phyloP scores from a whole-genome alignment of 805 yeast genomes.

The Kluyveromyces wickerhamii region DNA sequence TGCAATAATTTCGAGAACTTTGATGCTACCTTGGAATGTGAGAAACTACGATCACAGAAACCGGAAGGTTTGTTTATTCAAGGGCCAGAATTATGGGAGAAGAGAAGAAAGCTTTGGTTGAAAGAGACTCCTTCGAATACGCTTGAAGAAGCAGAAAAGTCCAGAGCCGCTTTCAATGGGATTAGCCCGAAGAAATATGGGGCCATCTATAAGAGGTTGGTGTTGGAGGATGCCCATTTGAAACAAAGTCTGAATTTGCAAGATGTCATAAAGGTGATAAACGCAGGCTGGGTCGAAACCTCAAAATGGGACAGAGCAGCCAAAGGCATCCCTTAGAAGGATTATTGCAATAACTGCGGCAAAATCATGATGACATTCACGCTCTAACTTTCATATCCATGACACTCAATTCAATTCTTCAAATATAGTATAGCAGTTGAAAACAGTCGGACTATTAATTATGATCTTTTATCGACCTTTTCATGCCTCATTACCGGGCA shows the following conservation, averaged over 20 bases:
- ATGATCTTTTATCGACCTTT: too few species aligned
- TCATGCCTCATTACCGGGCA: too few species aligned
- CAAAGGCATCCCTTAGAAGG: slow-evolving; percentile 29
- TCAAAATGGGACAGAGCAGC: slow-evolving; percentile 62
- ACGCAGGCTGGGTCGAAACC: slow-evolving; percentile 78
- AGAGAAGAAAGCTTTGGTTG: slow-evolving; percentile 63
- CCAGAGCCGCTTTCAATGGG: slow-evolving; percentile 20
- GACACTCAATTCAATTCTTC: too few species aligned
- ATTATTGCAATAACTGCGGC: too few species aligned
- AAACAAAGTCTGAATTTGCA: slow-evolving; percentile 63
- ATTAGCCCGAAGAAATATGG: slow-evolving; percentile 46
- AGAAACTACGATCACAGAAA: slow-evolving; percentile 21
- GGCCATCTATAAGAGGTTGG: slow-evolving; percentile 59
- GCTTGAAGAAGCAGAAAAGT: slow-evolving; percentile 12
- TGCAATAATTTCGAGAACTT: slow-evolving; percentile 23
- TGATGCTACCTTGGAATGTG: slow-evolving; percentile 28
- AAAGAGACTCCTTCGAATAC: slow-evolving; percentile 18
- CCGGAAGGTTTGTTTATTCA: slow-evolving; percentile 36
- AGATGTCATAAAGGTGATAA: slow-evolving; percentile 63
- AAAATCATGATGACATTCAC: slow-evolving; percentile 5
- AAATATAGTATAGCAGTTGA: too few species aligned
- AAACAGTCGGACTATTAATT: too few species aligned
- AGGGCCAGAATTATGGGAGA: slow-evolving; percentile 63
- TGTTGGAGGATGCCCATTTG: slow-evolving; percentile 60
- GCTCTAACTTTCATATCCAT: too few species aligned